Evolutionary conservation across 495 filamentous ascomycete species (phyloP).

Genomic region (Hypoxylon cercidicola): DNA sequence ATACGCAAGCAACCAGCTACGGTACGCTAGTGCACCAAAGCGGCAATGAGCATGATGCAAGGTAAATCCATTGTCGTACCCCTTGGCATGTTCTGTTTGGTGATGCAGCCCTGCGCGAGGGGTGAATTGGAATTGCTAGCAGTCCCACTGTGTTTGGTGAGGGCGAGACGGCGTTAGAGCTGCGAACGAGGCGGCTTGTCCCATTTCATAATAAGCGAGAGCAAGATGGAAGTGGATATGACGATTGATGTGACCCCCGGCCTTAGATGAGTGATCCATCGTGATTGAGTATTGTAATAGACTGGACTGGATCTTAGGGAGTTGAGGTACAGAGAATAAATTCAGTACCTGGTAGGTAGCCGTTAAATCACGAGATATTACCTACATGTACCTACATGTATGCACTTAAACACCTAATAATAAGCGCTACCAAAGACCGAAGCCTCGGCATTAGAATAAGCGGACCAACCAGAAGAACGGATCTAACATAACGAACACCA

Average conservation of each 20-base stretch:
- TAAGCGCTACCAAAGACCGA: no score
- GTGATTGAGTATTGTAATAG: no score
- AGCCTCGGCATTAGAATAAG: constrained; percentile 19
- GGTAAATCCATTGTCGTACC: constrained; percentile 36
- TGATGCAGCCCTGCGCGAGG: constrained; percentile 35
- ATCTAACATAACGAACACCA: constrained; percentile 18
- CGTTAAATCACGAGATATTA: no score
- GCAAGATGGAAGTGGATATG: constrained; percentile 5
- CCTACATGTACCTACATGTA: constrained; percentile 14
- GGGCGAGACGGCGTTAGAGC: constrained; percentile 5
- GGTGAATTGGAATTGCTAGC: constrained; percentile 3
- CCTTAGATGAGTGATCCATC: no score
- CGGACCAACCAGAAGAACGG: constrained; percentile 18
- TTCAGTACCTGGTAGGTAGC: no score
- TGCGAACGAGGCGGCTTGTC: constrained; percentile 20
- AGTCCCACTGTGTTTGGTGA: neutral
- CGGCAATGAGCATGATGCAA: constrained; percentile 31
- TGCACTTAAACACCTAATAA: neutral
- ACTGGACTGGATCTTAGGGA: no score
- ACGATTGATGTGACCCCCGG: neutral
- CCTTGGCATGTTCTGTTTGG: constrained; percentile 29
- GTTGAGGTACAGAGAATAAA: no score
- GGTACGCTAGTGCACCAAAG: constrained; percentile 17
- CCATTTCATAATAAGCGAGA: constrained; percentile 21
- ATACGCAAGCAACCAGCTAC: constrained; percentile 1